Conservation (phyloP, 2,329 filamentous ascomycete species). For the Botrytis pseudocinerea region DNA sequence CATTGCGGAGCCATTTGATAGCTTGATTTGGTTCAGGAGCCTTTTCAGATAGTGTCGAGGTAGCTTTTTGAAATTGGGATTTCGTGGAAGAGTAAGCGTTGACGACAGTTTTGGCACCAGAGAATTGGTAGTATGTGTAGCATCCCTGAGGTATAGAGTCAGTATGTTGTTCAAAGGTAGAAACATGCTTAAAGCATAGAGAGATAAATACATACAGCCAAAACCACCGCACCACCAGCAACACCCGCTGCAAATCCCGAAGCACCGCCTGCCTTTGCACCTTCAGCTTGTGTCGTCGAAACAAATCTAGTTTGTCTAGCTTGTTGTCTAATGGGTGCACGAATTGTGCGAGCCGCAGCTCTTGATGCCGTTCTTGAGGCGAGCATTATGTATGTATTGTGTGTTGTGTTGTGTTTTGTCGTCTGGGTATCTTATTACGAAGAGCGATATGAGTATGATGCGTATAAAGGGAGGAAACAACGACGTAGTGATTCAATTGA, state of each 20-base stretch:
- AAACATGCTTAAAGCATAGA: background rate
- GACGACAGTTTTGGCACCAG: conserved; percentile 47
- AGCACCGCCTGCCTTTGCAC: conserved; percentile 37
- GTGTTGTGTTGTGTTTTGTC: background rate
- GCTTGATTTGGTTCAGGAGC: conserved; percentile 68
- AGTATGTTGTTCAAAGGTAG: background rate
- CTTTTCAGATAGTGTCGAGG: conserved; percentile 59
- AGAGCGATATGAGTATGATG: too few relatives aligned
- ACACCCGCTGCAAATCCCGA: conserved; percentile 50
- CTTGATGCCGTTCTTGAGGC: conserved; percentile 32
- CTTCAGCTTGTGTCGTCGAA: conserved; percentile 32
- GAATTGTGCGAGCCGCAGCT: conserved; percentile 28
- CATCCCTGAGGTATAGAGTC: conserved; percentile 40
- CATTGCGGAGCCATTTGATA: conserved; percentile 63
- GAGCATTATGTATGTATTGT: conserved; percentile 27
- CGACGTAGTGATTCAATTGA: background rate
- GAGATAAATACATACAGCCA: conserved; percentile 38
- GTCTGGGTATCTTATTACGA: background rate
- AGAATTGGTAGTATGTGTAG: conserved; percentile 56
- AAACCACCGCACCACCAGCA: conserved; percentile 50
- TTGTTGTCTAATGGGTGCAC: conserved; percentile 30
- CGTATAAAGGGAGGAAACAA: background rate
- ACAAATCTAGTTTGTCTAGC: conserved; percentile 37
- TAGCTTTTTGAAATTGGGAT: conserved; percentile 59
- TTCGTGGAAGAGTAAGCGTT: conserved; percentile 56